A percentile compares a stretch with the other conserved stretches of the same genome.
phyloP scores from a whole-genome alignment of 2,329 filamentous ascomycete species.

The Sporothrix protearum region DNA sequence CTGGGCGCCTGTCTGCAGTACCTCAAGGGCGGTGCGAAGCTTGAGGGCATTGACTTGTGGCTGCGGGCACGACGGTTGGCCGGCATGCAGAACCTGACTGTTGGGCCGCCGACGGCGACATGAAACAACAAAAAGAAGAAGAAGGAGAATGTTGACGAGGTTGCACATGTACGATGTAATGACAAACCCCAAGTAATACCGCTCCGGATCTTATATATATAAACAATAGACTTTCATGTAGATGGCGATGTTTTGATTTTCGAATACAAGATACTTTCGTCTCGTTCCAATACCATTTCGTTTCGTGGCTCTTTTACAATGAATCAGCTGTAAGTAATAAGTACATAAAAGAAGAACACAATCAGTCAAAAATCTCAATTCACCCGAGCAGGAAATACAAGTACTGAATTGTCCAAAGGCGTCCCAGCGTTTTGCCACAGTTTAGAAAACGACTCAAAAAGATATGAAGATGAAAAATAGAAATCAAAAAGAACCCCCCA shows the following conservation, averaged over 20 bases:
- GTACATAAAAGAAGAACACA: too few species aligned
- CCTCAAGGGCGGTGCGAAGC: conserved; percentile 58
- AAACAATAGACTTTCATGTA: conserved; percentile 4
- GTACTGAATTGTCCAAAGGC: background rate
- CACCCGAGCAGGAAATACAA: too few species aligned
- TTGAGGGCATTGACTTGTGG: conserved; percentile 62
- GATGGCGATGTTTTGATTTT: background rate
- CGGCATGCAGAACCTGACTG: conserved; percentile 31
- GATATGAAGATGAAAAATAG: background rate
- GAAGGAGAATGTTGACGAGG: background rate
- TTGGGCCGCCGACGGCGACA: background rate
- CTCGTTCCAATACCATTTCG: background rate
- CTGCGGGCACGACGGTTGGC: conserved; percentile 51
- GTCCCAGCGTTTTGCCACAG: background rate
- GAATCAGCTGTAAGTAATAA: too few species aligned
- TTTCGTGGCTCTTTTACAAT: too few species aligned
- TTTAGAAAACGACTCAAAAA: background rate
- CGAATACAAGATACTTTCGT: background rate
- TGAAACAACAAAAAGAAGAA: background rate
- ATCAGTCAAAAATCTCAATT: too few species aligned
- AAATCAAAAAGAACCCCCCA: conserved; percentile 16
- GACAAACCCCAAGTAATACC: background rate
- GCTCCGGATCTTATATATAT: background rate
- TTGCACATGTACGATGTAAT: background rate
- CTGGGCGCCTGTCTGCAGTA: conserved; percentile 57